Percentiles rank a stretch among this genome's conserved stretches.
Conservation (phyloP, 495 filamentous ascomycete species). For the Aspergillus cristatus region DNA sequence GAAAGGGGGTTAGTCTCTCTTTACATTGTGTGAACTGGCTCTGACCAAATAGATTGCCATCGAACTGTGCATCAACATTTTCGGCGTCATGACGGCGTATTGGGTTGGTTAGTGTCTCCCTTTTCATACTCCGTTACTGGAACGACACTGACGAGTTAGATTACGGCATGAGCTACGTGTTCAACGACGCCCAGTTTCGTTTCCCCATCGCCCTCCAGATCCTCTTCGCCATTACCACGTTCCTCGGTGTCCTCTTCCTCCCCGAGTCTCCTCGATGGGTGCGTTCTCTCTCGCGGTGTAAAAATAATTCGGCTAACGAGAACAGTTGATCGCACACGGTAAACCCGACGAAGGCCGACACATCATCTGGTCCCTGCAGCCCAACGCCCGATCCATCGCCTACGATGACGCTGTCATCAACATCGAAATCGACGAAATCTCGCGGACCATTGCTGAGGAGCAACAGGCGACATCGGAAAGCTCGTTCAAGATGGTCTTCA, state of each 20-base stretch:
- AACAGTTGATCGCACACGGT: conserved; percentile 24
- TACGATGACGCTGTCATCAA: conserved; percentile 17
- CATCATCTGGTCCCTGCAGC: conserved; percentile 24
- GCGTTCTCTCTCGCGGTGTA: conserved; percentile 10
- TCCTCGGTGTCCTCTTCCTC: conserved; percentile 36
- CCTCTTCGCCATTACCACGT: conserved; percentile 44
- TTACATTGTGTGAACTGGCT: neutral
- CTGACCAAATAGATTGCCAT: conserved; percentile 28
- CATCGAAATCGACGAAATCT: conserved; percentile 20
- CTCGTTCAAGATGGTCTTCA: conserved; percentile 27
- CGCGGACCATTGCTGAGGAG: conserved; percentile 22
- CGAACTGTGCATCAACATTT: conserved; percentile 55
- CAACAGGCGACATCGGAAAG: conserved; percentile 16
- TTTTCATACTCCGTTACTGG: neutral
- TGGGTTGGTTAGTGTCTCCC: conserved; percentile 22
- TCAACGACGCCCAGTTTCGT: conserved; percentile 27
- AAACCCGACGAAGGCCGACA: conserved; percentile 21
- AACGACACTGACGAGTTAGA: conserved; percentile 6
- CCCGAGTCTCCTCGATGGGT: conserved; percentile 46
- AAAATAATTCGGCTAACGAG: too few relatives aligned
- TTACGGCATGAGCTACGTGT: conserved; percentile 26
- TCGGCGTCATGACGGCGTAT: conserved; percentile 33
- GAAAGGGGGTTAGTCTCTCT: conserved; percentile 43
- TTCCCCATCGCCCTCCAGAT: conserved; percentile 49
- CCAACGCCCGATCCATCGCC: conserved; percentile 19